These are phyloP conservation scores for Monosporascus sp. DNA, from an alignment of 2,329 filamentous ascomycete genomes.

Conservation along the genomic window DNA sequence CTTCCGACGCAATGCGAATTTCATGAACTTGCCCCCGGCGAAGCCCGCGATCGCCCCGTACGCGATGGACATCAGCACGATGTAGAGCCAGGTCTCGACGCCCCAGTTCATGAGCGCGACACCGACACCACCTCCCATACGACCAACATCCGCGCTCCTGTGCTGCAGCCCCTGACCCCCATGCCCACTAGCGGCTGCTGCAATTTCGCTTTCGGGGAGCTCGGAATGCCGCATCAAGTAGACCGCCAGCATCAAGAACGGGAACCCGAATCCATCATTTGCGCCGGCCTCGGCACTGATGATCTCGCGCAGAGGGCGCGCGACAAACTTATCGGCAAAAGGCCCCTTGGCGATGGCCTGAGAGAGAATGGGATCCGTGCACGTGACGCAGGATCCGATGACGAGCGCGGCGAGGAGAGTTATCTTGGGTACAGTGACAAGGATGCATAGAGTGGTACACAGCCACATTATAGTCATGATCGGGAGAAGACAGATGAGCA, in stretches of 20 bases:
- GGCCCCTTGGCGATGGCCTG: conserved; percentile 58
- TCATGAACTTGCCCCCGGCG: conserved; percentile 39
- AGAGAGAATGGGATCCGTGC: conserved; percentile 57
- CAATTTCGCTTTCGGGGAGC: conserved; percentile 13
- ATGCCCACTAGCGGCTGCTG: too few species aligned
- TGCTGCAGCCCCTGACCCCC: conserved; percentile 12
- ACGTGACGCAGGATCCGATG: conserved; percentile 56
- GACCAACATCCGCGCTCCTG: conserved; percentile 32
- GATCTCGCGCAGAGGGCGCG: conserved; percentile 51
- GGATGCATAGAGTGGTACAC: conserved; percentile 48
- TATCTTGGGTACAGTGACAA: conserved; percentile 49
- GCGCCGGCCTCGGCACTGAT: conserved; percentile 58
- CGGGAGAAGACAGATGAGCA: conserved; percentile 50
- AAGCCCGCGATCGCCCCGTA: conserved; percentile 50
- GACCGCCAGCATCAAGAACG: conserved; percentile 53
- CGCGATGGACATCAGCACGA: conserved; percentile 45
- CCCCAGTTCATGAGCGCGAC: conserved; percentile 52
- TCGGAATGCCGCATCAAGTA: conserved; percentile 52
- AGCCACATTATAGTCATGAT: conserved; percentile 61
- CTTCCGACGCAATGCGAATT: conserved; percentile 36
- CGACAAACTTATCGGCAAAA: conserved; percentile 57
- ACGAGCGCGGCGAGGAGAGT: conserved; percentile 48
- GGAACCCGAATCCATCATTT: conserved; percentile 59
- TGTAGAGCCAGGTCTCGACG: conserved; percentile 55
- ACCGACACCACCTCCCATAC: conserved; percentile 45